phyloP scores from a whole-genome alignment of 2,329 filamentous ascomycete genomes.

The Clonostachys rhizophaga region DNA sequence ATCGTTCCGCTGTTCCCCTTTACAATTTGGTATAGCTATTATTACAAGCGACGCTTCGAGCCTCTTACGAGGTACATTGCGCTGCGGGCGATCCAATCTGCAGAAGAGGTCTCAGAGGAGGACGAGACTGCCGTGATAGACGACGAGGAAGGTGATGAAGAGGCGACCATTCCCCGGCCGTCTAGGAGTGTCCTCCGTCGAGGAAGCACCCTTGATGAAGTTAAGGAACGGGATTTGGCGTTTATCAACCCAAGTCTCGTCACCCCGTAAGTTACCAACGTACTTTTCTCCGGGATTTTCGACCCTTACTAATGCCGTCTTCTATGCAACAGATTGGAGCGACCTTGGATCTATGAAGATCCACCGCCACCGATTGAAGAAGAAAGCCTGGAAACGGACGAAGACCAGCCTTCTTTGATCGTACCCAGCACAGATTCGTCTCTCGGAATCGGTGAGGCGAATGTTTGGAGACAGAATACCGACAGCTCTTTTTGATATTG shows the following conservation, averaged over 20 bases:
- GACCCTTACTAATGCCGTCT: constrained; percentile 4
- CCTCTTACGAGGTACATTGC: constrained; percentile 92
- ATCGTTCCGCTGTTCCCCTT: constrained; percentile 72
- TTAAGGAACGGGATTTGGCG: constrained; percentile 60
- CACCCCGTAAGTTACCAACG: constrained; percentile 48
- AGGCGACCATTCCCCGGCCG: constrained; percentile 20
- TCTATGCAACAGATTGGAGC: constrained; percentile 46
- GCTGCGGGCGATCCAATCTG: constrained; percentile 71
- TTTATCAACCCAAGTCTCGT: constrained; percentile 77
- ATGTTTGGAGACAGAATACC: constrained; percentile 26
- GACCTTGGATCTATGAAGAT: constrained; percentile 64
- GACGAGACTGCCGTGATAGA: constrained; percentile 19
- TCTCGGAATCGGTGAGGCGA: constrained; percentile 31
- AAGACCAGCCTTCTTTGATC: constrained; percentile 16
- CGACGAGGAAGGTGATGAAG: constrained; percentile 35
- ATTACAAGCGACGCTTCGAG: constrained; percentile 76
- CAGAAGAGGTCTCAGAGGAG: constrained; percentile 35
- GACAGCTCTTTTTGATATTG: background rate
- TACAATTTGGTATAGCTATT: constrained; percentile 86
- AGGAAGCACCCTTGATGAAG: constrained; percentile 67
- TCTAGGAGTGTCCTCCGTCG: constrained; percentile 38
- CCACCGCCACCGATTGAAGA: constrained; percentile 33
- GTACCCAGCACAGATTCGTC: constrained; percentile 25
- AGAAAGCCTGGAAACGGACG: constrained; percentile 16
- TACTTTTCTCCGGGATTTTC: background rate